Evolutionary conservation across 306 rosid species (phyloP), one percentile per base, ranked within the genome.

Genomic region (Malus domestica): DNA sequence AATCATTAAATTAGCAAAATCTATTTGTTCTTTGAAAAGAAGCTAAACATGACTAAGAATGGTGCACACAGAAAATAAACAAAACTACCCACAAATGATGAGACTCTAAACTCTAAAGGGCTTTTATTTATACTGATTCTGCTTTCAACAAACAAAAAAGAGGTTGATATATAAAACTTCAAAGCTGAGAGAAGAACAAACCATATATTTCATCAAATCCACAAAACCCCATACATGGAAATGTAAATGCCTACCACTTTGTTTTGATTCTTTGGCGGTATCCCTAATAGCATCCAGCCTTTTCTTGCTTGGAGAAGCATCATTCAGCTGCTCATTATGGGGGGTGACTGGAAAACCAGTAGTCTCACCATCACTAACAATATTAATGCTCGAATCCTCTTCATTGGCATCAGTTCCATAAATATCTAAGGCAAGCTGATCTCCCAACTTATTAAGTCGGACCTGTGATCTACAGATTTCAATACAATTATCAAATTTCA

Each of bases 351-450:
- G 90, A 66, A 74, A 84, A 68, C 87, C 86, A 70, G 71, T 69
- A n/a, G 85, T 82, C 79, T 92, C 99, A 67, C 89, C 96, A 73
- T 92, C 92, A 76, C 97, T 85, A 16, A 92, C 78, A 77, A 96
- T 84, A 86, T 96, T 90, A 62, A 92, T 86, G 78, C 90, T 87
- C 23, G 85, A 85, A 79, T 92, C 98, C 86, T 96, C 98, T 84
- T 88, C 99, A 69, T 83, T 87, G 72, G 78, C 88, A 82, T 83
- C 86, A 81, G 66, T 78, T 83, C 80, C 86, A 84, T 86, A 57
- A 69, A 88, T 79, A 82, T 92, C 96, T 4, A 87, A 83, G 73
- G 80, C 89, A 85, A 92, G 96, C 78, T 92, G 92, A 76, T 89
- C 92, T 27, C 97, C 97, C 68, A 95, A 80, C 80, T 88, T 90